Percentiles rank a stretch among this genome's conserved stretches.
Evolutionary conservation across 2,329 filamentous ascomycete species (phyloP).

Genomic region (Hypoxylon sp.): DNA sequence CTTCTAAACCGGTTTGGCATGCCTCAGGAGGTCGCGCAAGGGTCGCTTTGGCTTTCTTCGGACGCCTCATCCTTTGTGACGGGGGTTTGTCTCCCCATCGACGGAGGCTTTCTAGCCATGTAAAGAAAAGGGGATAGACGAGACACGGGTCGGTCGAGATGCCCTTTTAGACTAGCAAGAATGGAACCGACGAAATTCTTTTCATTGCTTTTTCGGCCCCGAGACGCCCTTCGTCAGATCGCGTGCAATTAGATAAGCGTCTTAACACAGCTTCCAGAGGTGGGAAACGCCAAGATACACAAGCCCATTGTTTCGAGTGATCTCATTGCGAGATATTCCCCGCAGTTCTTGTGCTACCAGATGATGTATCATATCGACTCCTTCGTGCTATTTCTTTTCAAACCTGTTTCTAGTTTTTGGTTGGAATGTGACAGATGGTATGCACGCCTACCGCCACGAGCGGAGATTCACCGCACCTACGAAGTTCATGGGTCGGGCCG

Average conservation of each 20-base stretch:
- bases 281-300: background rate
- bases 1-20: conserved; percentile 42
- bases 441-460: background rate
- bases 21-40: conserved; percentile 54
- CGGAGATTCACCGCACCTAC: conserved; percentile 8
- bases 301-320: conserved; percentile 4
- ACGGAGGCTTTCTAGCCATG: conserved; percentile 48
- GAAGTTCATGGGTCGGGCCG: conserved; percentile 17
- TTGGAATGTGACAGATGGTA: conserved; percentile 6
- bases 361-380: conserved; percentile 21
- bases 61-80: conserved; percentile 54
- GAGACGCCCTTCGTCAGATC: background rate
- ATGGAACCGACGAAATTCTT: background rate
- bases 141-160: background rate
- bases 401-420: background rate
- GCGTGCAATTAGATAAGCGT: background rate
- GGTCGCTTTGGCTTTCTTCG: conserved; percentile 54
- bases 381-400: conserved; percentile 1
- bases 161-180: conserved; percentile 2
- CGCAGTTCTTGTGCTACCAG: background rate
- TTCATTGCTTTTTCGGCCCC: background rate
- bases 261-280: background rate
- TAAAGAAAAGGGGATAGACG: conserved; percentile 11
- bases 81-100: conserved; percentile 52
- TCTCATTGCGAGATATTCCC: background rate